Evolutionary conservation across 169 alveolate species (phyloP).

Genomic region (Miamiensis avidus): DNA sequence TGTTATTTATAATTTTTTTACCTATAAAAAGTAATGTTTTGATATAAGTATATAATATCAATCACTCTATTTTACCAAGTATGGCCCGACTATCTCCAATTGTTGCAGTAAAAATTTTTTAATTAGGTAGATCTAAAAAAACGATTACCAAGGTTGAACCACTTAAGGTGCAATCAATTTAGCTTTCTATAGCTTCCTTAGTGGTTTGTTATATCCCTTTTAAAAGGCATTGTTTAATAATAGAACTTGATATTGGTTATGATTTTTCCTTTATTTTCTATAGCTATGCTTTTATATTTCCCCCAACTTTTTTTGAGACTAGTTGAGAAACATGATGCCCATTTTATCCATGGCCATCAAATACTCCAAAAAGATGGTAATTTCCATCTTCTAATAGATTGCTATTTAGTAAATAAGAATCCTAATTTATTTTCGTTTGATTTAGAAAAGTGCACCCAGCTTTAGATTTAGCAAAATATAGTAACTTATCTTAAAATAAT

Average conservation of each 20-base stretch:
- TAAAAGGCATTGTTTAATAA: too few species aligned
- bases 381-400: slow-evolving; percentile 37
- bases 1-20: too few species aligned
- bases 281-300: too few species aligned
- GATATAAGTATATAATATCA: too few species aligned
- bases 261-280: too few species aligned
- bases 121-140: neutral
- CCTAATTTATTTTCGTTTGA: slow-evolving; percentile 52
- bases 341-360: slow-evolving; percentile 63
- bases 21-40: too few species aligned
- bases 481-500: too few species aligned
- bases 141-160: slow-evolving; percentile 44
- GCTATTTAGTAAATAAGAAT: slow-evolving; percentile 36
- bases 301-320: slow-evolving; percentile 16
- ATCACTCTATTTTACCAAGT: too few species aligned
- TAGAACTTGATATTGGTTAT: too few species aligned
- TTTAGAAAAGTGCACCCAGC: neutral
- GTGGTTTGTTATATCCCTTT: neutral
- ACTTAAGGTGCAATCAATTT: neutral
- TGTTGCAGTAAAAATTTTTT: too few species aligned
- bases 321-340: slow-evolving; percentile 52
- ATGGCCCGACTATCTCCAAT: too few species aligned
- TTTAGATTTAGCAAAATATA: neutral
- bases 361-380: slow-evolving; percentile 47
- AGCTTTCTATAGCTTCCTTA: neutral